Conservation (phyloP, 805 yeast species). For the Starmerella floricola region DNA sequence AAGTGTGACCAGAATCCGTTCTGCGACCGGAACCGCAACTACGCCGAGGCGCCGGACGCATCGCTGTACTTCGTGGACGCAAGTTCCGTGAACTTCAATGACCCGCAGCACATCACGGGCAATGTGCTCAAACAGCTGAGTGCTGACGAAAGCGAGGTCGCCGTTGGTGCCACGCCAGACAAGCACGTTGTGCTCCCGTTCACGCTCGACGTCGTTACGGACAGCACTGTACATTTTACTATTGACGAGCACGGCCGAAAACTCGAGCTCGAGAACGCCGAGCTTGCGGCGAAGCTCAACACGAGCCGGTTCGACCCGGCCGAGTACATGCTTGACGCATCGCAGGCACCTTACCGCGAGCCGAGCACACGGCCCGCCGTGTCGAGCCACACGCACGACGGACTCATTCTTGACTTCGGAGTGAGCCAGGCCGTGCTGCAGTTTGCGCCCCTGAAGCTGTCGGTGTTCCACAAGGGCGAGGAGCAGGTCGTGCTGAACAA, state of each 20-base stretch:
- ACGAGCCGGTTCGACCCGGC: constrained; percentile 20
- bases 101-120: constrained; percentile 13
- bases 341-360: background rate
- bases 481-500: constrained; percentile 54
- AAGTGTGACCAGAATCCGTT: constrained; percentile 72
- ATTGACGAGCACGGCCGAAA: constrained; percentile 49
- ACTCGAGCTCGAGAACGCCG: constrained; percentile 9
- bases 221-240: constrained; percentile 50
- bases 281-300: constrained; percentile 2
- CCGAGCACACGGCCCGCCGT: background rate
- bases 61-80: constrained; percentile 28
- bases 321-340: constrained; percentile 12
- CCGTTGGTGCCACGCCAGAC: background rate
- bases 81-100: background rate
- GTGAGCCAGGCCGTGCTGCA: constrained; percentile 32
- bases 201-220: constrained; percentile 43
- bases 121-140: constrained; percentile 8
- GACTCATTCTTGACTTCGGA: constrained; percentile 12
- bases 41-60: constrained; percentile 33
- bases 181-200: constrained; percentile 45
- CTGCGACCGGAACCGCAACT: constrained; percentile 66
- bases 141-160: constrained; percentile 7
- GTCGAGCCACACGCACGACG: background rate
- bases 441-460: constrained; percentile 40
- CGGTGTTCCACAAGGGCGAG: constrained; percentile 36